Conservation (phyloP, 2,329 filamentous ascomycete genomes). For the Truncatella angustata region DNA sequence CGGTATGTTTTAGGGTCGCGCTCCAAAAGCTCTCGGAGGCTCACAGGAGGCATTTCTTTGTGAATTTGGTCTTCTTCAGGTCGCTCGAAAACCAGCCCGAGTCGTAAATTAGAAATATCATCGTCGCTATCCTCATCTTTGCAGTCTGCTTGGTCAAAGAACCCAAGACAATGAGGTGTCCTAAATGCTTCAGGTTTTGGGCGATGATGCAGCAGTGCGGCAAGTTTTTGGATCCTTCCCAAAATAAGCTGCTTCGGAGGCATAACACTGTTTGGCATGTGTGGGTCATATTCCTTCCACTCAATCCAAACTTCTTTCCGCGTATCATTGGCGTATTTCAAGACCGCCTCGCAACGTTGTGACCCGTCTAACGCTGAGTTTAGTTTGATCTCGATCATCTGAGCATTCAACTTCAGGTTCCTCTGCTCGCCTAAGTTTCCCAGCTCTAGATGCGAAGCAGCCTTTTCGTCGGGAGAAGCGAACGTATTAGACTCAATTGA, state of each 20-base stretch:
- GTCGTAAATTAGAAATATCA: constrained; percentile 39
- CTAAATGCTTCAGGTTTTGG: constrained; percentile 49
- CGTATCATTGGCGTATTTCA: constrained; percentile 31
- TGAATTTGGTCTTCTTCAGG: constrained; percentile 36
- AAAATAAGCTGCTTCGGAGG: constrained; percentile 41
- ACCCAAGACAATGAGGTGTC: constrained; percentile 50
- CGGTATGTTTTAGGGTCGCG: constrained; percentile 19
- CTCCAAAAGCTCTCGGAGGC: constrained; percentile 45
- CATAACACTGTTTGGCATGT: constrained; percentile 28
- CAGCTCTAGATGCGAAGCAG: constrained; percentile 38
- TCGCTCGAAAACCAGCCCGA: constrained; percentile 54
- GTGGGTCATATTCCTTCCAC: constrained; percentile 48
- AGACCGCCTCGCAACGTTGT: constrained; percentile 38
- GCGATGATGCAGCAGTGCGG: constrained; percentile 44
- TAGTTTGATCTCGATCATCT: constrained; percentile 26
- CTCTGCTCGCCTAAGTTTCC: constrained; percentile 30
- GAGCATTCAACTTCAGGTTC: constrained; percentile 32
- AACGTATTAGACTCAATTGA: constrained; percentile 37
- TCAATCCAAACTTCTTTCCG: constrained; percentile 45
- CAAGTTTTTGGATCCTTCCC: constrained; percentile 44
- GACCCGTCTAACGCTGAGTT: constrained; percentile 25
- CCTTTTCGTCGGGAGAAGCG: constrained; percentile 32
- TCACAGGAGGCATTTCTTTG: constrained; percentile 38
- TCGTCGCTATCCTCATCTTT: constrained; percentile 33
- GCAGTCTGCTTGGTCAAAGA: constrained; percentile 41